Percentiles rank a stretch among this genome's conserved stretches.
These are phyloP conservation scores for Blepharisma japonicum DNA, from an alignment of 73 alveolate species.

Conservation along the genomic window DNA sequence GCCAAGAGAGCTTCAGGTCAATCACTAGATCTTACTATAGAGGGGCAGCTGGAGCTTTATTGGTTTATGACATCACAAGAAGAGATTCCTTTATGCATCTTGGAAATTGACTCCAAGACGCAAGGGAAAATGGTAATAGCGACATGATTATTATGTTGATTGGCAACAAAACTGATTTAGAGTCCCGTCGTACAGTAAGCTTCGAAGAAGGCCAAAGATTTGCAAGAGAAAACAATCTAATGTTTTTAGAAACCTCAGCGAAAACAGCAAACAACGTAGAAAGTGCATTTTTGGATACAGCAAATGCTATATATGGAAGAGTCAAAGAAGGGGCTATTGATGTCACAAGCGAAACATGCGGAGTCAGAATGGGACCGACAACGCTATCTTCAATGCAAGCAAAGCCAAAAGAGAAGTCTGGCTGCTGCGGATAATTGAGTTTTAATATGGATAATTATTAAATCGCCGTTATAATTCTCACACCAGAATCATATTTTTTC, in stretches of 20 bases:
- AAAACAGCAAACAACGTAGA: conserved; percentile 52
- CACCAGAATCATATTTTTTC: too few species aligned
- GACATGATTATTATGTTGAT: conserved; percentile 78
- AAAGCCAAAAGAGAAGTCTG: neutral
- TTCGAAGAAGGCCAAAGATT: conserved; percentile 63
- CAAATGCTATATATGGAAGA: conserved; percentile 24
- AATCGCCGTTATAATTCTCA: too few species aligned
- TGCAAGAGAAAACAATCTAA: conserved; percentile 63
- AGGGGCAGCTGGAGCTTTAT: conserved; percentile 87
- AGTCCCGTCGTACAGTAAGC: conserved; percentile 47
- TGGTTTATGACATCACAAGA: conserved; percentile 90
- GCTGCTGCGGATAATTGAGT: too few species aligned
- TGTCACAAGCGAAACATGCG: neutral
- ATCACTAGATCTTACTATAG: conserved; percentile 88
- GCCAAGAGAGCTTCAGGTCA: conserved; percentile 85
- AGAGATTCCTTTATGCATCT: conserved; percentile 71
- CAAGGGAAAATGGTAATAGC: conserved; percentile 78
- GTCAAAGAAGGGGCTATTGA: conserved; percentile 22
- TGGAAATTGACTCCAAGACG: conserved; percentile 84
- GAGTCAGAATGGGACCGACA: neutral
- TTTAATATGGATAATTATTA: too few species aligned
- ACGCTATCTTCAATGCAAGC: neutral
- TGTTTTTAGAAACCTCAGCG: conserved; percentile 80
- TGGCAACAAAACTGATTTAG: conserved; percentile 91
- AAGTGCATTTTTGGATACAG: conserved; percentile 30